These are phyloP conservation scores for Cystobasidium onofrii DNA, from an alignment of 768 basidiomycete genomes.

Conservation along the genomic window DNA sequence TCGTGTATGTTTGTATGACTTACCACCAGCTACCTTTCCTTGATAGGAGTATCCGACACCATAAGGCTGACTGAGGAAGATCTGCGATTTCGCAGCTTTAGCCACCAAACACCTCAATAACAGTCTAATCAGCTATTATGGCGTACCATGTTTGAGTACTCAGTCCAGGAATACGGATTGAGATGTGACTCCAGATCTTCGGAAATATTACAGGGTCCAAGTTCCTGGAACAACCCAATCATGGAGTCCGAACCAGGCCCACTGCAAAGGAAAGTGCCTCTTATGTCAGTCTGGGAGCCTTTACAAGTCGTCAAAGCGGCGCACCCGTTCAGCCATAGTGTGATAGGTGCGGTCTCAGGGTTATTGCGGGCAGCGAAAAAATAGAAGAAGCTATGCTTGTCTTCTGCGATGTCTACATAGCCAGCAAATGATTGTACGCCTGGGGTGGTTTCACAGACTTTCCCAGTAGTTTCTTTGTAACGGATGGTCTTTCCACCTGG, in stretches of 20 bases:
- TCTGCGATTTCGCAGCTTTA: no score
- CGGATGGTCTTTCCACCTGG: constrained; percentile 7
- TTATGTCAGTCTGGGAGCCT: neutral
- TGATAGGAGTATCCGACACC: constrained; percentile 27
- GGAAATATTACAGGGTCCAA: constrained; percentile 53
- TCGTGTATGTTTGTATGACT: no score
- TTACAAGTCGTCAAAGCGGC: neutral
- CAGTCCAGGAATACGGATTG: constrained; percentile 59
- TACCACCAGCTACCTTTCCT: constrained; percentile 11
- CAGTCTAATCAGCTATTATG: constrained; percentile 26
- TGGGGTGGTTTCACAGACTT: constrained; percentile 22
- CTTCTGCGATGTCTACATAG: constrained; percentile 56
- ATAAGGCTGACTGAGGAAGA: constrained; percentile 23
- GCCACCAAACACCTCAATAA: no score
- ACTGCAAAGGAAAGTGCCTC: neutral
- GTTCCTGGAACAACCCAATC: constrained; percentile 60
- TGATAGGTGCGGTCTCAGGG: constrained; percentile 57
- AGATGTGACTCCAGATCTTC: constrained; percentile 53
- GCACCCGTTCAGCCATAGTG: constrained; percentile 59
- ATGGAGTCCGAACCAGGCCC: constrained; percentile 57
- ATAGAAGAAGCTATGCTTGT: constrained; percentile 64
- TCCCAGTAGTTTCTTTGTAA: constrained; percentile 19
- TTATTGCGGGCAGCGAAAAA: constrained; percentile 61
- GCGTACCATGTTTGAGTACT: constrained; percentile 50
- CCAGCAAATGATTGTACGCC: constrained; percentile 48